Evolutionary conservation across 495 filamentous ascomycete species (phyloP).

Genomic region (Pyrenula massariospora): DNA sequence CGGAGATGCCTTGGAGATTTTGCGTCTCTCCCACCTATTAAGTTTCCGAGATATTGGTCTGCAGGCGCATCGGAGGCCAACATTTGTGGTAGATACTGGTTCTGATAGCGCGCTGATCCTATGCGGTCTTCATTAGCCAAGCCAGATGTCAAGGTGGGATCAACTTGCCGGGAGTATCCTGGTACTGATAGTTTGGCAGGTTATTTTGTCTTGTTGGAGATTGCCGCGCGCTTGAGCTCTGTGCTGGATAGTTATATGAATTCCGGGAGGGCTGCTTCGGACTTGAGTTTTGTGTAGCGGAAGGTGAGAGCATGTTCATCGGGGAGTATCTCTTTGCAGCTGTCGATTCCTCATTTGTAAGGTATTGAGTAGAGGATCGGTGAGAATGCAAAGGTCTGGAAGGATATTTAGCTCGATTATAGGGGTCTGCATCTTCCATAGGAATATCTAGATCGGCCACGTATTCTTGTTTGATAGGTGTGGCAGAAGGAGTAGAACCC

Average conservation of each 20-base stretch:
- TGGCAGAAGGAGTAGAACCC: constrained; percentile 51
- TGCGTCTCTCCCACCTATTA: constrained; percentile 59
- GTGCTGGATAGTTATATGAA: constrained; percentile 31
- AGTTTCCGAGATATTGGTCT: constrained; percentile 57
- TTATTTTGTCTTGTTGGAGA: constrained; percentile 47
- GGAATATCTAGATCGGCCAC: constrained; percentile 65
- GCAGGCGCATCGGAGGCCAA: constrained; percentile 50
- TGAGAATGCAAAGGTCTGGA: constrained; percentile 57
- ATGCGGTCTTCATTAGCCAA: constrained; percentile 14
- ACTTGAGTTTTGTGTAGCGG: constrained; percentile 43
- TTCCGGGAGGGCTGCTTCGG: constrained; percentile 41
- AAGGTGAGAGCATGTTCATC: constrained; percentile 69
- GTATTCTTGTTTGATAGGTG: constrained; percentile 57
- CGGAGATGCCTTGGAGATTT: constrained; percentile 54
- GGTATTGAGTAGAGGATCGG: constrained; percentile 49
- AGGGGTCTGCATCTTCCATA: constrained; percentile 88
- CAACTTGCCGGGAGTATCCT: constrained; percentile 1
- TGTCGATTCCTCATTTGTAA: constrained; percentile 63
- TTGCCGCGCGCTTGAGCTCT: constrained; percentile 32
- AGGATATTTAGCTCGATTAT: constrained; percentile 68
- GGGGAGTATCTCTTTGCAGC: constrained; percentile 89
- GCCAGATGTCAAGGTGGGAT: background rate
- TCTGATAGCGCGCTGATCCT: constrained; percentile 26
- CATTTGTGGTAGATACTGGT: constrained; percentile 49
- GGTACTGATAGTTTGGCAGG: constrained; percentile 17